These are phyloP conservation scores for Colletotrichum sp. DNA, from an alignment of 2,329 filamentous ascomycete species.

Conservation along the genomic window DNA sequence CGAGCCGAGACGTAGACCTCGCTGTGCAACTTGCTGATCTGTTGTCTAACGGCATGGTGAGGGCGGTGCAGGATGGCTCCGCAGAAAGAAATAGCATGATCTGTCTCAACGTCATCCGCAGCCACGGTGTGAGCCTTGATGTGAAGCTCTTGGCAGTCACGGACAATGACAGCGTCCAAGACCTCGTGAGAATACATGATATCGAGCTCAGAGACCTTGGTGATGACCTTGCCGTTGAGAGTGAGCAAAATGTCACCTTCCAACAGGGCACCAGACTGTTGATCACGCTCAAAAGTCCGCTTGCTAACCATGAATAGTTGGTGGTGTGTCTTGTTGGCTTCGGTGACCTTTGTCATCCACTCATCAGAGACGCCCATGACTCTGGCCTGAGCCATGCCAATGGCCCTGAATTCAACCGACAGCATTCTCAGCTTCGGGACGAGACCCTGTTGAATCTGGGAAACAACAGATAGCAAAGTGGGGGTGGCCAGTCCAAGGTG, in stretches of 20 bases:
- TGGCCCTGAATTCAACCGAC: constrained; percentile 91
- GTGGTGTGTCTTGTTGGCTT: constrained; percentile 88
- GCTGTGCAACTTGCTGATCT: constrained; percentile 95
- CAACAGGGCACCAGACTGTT: constrained; percentile 63
- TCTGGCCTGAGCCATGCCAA: constrained; percentile 95
- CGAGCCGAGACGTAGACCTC: constrained; percentile 95
- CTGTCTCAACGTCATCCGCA: constrained; percentile 90
- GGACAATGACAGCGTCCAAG: constrained; percentile 85
- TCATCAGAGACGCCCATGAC: constrained; percentile 97
- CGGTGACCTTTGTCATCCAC: constrained; percentile 90
- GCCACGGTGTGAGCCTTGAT: constrained; percentile 84
- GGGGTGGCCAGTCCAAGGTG: constrained; percentile 91
- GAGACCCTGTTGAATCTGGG: constrained; percentile 80
- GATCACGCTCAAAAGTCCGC: constrained; percentile 69
- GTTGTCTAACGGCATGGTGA: constrained; percentile 94
- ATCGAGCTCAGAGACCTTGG: constrained; percentile 89
- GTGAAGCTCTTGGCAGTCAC: constrained; percentile 79
- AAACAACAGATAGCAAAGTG: constrained; percentile 85
- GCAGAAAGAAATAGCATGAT: constrained; percentile 92
- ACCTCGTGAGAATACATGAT: constrained; percentile 91
- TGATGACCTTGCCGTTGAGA: constrained; percentile 90
- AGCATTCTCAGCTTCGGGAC: constrained; percentile 87
- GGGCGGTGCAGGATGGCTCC: constrained; percentile 92
- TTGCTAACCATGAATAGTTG: constrained; percentile 99
- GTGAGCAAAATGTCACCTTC: constrained; percentile 95